These are phyloP conservation scores for Pelargonium citronellum DNA, from an alignment of 441 rosid genomes.

Conservation along the genomic window DNA sequence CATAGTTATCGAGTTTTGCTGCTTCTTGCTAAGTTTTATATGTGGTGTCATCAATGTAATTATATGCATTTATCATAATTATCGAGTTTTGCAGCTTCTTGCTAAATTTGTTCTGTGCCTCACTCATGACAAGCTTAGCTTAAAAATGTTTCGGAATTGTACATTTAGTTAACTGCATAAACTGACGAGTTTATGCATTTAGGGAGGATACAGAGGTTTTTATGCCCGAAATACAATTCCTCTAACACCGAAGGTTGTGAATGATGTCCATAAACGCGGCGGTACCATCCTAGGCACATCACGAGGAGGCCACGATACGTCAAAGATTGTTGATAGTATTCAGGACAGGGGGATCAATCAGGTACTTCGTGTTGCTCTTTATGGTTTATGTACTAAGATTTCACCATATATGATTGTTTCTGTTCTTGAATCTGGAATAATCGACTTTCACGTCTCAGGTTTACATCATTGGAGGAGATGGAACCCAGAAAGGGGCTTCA, in stretches of 20 bases:
- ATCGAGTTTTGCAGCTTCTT: no score
- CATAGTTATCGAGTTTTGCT: no score
- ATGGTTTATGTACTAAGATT: no score
- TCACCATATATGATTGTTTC: no score
- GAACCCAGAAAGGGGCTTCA: slow-evolving; percentile 83
- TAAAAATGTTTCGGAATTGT: no score
- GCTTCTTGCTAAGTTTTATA: no score
- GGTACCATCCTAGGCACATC: slow-evolving; percentile 90
- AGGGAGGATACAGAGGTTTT: slow-evolving; percentile 91
- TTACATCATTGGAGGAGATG: slow-evolving; percentile 89
- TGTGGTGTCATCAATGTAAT: no score
- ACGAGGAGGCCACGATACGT: slow-evolving; percentile 85
- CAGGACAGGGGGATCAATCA: slow-evolving; percentile 85
- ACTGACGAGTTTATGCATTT: background rate
- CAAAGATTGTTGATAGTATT: slow-evolving; percentile 86
- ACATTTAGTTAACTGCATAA: no score
- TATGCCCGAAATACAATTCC: slow-evolving; percentile 72
- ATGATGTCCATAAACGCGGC: slow-evolving; percentile 86
- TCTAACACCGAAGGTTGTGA: slow-evolving; percentile 66
- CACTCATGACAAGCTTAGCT: background rate
- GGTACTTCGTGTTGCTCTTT: slow-evolving; percentile 27
- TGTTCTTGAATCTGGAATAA: no score
- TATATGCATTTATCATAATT: no score
- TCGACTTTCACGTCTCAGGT: no score
- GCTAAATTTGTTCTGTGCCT: no score